Evolutionary conservation across 192 early-diverging fungal species (phyloP), one percentile per base, ranked within the genome.

Genomic region (Coemansia pectinata): DNA sequence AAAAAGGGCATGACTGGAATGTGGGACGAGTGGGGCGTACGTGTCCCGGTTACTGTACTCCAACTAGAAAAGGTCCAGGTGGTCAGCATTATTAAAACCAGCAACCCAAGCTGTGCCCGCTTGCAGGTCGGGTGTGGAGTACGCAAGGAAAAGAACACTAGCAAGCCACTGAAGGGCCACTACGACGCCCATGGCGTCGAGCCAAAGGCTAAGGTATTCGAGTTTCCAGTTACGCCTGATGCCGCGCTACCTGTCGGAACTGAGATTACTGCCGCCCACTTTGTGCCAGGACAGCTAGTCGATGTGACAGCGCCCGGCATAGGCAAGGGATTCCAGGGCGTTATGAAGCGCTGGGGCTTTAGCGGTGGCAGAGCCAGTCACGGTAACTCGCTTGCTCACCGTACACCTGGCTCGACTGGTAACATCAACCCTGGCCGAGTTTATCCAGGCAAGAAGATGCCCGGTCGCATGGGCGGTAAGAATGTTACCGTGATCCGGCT

Each of bases 361-460:
- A 87, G 85, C 44, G 97, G 97, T 74, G 87, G 92, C 19, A 91
- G 88, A 21, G 97, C 97, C n/a, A 91, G 94, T 27, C 97, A 99
- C 84, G 97, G 97, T 87, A 88, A 87, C 34, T 99, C 97, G 17
- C 82, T 96, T 9, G 83, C 93, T 10, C 97, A 99, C 78, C 85
- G 97, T 67, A 90, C 89, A 6, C 85, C 85, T 23, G 97, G 97
- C 75, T 95, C 95, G 21, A 96, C 92, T 9, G 97, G 97, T 77
- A 87, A 91, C 73, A 85, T 87, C 76, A 85, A 89, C 70, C 97
- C 97, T 44, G 93, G 94, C 23, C 90, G 88, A 58, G 94, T 97
- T 47, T 96, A 92, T 74, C 93, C 93, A 68, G 97, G 97, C 19
- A 99, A 95, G 85, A 99, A 99, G 72, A 99, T 99, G 97, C 90